A percentile compares a stretch with the other conserved stretches of the same genome.
phyloP scores from a whole-genome alignment of 2,329 filamentous ascomycete genomes.

The Fusarium ambrosium region DNA sequence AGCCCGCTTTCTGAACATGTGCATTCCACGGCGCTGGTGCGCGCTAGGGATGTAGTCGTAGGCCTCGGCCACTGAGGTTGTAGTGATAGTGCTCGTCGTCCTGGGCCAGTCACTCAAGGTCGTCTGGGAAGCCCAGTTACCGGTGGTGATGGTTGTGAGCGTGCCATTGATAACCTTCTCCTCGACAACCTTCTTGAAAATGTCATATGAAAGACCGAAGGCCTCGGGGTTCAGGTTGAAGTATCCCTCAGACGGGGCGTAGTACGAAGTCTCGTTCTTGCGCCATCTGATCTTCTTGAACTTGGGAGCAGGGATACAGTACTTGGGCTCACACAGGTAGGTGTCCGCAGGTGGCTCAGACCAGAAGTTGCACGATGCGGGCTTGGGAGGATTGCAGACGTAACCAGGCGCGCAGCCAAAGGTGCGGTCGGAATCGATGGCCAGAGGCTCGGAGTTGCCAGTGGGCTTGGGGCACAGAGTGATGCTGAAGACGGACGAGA shows the following conservation, averaged over 20 bases:
- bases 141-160: conserved; percentile 63
- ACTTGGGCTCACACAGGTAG: conserved; percentile 61
- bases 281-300: conserved; percentile 58
- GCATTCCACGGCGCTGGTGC: conserved; percentile 33
- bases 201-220: conserved; percentile 74
- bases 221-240: conserved; percentile 73
- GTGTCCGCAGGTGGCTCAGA: conserved; percentile 59
- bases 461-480: conserved; percentile 62
- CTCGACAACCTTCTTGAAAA: conserved; percentile 65
- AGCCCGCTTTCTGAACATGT: conserved; percentile 57
- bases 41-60: conserved; percentile 21
- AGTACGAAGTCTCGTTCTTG: conserved; percentile 62
- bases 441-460: conserved; percentile 50
- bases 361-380: conserved; percentile 65
- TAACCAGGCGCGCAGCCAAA: conserved; percentile 68
- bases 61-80: conserved; percentile 27
- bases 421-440: conserved; percentile 58
- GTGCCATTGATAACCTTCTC: conserved; percentile 53
- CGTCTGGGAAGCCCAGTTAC: conserved; percentile 68
- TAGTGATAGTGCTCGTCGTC: conserved; percentile 7
- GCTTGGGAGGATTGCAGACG: conserved; percentile 67
- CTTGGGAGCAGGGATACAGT: conserved; percentile 60
- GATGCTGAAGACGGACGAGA: conserved; percentile 48
- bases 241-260: conserved; percentile 65
- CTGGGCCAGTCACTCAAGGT: conserved; percentile 55